Evolutionary conservation across 805 yeast species (phyloP).

Genomic region (Candida loeiensis): DNA sequence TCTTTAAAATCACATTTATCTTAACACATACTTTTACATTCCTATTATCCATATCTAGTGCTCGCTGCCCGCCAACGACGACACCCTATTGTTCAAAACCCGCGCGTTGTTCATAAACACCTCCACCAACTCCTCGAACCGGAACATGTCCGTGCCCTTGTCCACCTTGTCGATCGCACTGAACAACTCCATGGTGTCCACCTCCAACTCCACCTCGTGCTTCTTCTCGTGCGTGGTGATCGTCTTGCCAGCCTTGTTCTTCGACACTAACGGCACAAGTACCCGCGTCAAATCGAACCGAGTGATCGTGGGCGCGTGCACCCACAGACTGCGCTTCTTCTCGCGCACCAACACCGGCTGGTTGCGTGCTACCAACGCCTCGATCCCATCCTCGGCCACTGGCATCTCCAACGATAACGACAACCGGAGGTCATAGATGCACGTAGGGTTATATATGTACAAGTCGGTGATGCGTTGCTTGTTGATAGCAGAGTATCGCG

Average conservation of each 20-base stretch:
- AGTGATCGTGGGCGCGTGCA: slow-evolving; percentile 71
- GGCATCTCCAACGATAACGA: slow-evolving; percentile 79
- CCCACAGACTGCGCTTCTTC: slow-evolving; percentile 69
- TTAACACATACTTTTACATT: neutral
- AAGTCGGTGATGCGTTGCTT: slow-evolving; percentile 74
- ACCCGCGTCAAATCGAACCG: slow-evolving; percentile 72
- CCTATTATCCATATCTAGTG: neutral
- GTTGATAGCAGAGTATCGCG: slow-evolving; percentile 66
- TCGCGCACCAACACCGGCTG: slow-evolving; percentile 57
- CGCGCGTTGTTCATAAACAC: slow-evolving; percentile 59
- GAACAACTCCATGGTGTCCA: slow-evolving; percentile 38
- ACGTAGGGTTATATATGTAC: slow-evolving; percentile 69
- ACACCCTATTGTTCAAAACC: slow-evolving; percentile 41
- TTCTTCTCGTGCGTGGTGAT: slow-evolving; percentile 33
- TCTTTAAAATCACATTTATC: neutral
- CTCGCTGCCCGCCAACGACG: slow-evolving; percentile 29
- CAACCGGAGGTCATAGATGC: slow-evolving; percentile 71
- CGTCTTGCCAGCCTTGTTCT: slow-evolving; percentile 36
- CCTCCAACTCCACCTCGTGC: slow-evolving; percentile 40
- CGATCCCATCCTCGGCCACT: slow-evolving; percentile 53
- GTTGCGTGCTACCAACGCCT: slow-evolving; percentile 46
- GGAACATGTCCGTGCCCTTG: slow-evolving; percentile 45
- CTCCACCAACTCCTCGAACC: slow-evolving; percentile 57
- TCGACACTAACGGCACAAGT: slow-evolving; percentile 30
- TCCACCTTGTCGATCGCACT: slow-evolving; percentile 40